Evolutionary conservation across 768 basidiomycete species (phyloP), one percentile per base, ranked within the genome.

Genomic region (Podaxis pistillaris): DNA sequence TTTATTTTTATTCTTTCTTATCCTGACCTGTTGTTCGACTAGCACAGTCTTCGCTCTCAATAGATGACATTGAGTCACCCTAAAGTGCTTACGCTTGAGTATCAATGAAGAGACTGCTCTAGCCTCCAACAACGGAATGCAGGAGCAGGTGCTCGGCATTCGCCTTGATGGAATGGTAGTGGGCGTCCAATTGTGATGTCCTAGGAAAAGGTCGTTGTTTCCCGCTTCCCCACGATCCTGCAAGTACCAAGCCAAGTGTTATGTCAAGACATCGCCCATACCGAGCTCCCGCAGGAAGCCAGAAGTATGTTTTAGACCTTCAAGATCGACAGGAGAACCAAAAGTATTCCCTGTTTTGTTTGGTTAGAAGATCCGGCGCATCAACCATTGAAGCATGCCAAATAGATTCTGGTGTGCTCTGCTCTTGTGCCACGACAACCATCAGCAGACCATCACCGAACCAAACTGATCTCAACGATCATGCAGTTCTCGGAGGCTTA

Each of bases 361-460:
- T 24, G 37, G 36, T 40, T 51, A 3, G 33, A 50, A 60, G 58
- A 51, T 60, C 58, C 58, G 58, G 40, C 58, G 50, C 58, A 49
- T 60, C 49, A 51, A 28, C 58, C 52, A 47, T 28, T 28, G 19
- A 37, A 52, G 33, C 44, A 46, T 19, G n/a, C 30, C 57, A 58
- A 22, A 19, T 46, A 36, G 33, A 19, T 58, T 58, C n/a, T 24
- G 46, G 57, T 46, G 11, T 19, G 41, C 52, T 62, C 60, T 47
- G 60, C 51, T 62, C 60, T 62, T 36, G 60, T 56, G 60, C 60
- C 41, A 55, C 58, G 40, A 51, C 58, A 60, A 60, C 58, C 19
- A 33, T 33, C 33, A 33, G 33, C 33, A 33, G 17, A 47, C 41
- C 46, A 60, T 51, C 58, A 41, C 36, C 26, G 52, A 19, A 15